Evolutionary conservation across 1,284 basidiomycete genomes (phyloP).

Genomic region (Cryptococcus sp.): DNA sequence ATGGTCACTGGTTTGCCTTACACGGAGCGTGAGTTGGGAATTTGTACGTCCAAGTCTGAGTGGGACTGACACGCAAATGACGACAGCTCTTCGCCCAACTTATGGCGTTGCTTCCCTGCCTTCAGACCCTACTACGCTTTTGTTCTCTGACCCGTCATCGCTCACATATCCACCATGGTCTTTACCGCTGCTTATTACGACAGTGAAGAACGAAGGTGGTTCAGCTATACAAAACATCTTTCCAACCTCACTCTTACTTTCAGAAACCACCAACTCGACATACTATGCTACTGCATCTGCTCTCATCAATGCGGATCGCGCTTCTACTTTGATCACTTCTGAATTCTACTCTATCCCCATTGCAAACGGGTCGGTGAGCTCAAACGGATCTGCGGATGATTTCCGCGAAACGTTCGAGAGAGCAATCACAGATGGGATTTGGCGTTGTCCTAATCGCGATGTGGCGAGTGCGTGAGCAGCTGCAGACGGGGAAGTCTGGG

Average conservation of each 20-base stretch:
- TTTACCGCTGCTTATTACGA: conserved; percentile 66
- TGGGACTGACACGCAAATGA: not conserved
- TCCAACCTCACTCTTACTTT: conserved; percentile 52
- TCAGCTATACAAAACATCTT: conserved; percentile 59
- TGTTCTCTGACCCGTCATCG: conserved; percentile 63
- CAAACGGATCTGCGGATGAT: conserved; percentile 19
- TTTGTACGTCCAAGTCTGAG: not conserved
- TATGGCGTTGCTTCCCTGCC: conserved; percentile 32
- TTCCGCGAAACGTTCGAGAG: conserved; percentile 55
- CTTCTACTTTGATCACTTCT: conserved; percentile 57
- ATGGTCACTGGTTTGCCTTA: conserved; percentile 29
- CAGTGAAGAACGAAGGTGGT: conserved; percentile 69
- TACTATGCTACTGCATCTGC: conserved; percentile 56
- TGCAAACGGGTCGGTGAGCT: conserved; percentile 4
- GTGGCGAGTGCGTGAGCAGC: conserved; percentile 66
- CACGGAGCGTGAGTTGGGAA: conserved; percentile 26
- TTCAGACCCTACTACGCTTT: conserved; percentile 61
- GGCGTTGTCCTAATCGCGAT: conserved; percentile 65
- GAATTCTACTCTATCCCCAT: conserved; percentile 58
- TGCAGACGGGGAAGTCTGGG: conserved; percentile 66
- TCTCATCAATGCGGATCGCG: conserved; percentile 60
- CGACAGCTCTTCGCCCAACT: conserved; percentile 42
- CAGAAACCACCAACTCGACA: conserved; percentile 40
- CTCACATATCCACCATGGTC: conserved; percentile 62
- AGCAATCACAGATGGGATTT: conserved; percentile 63